These are phyloP conservation scores for Colletotrichum trifolii DNA, from an alignment of 2,329 filamentous ascomycete species.

Conservation along the genomic window DNA sequence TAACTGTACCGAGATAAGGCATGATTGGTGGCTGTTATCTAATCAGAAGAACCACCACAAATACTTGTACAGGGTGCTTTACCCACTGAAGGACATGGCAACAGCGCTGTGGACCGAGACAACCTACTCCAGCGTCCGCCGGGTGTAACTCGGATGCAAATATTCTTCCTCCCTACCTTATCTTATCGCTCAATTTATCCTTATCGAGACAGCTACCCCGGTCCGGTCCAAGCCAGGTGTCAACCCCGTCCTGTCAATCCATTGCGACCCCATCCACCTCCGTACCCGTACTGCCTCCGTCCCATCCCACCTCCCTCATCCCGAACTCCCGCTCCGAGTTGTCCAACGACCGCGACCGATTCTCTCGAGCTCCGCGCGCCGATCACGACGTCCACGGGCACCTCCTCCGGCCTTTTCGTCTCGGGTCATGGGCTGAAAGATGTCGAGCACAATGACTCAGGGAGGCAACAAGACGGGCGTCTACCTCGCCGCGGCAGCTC, in stretches of 20 bases:
- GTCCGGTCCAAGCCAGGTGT: constrained; percentile 41
- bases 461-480: constrained; percentile 61
- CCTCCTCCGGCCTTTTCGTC: neutral
- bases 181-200: neutral
- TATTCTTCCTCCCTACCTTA: neutral
- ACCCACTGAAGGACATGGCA: constrained; percentile 27
- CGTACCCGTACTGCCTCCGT: constrained; percentile 22
- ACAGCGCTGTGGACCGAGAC: constrained; percentile 17
- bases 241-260: constrained; percentile 35
- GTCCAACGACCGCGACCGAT: constrained; percentile 5
- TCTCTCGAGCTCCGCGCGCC: constrained; percentile 19
- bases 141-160: no score
- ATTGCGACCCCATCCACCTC: neutral
- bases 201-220: constrained; percentile 15
- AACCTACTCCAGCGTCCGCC: no score
- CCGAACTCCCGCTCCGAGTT: constrained; percentile 24
- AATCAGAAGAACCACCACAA: constrained; percentile 24
- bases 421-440: constrained; percentile 36
- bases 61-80: constrained; percentile 20
- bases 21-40: constrained; percentile 30
- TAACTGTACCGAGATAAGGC: no score
- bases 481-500: constrained; percentile 78
- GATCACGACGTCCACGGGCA: constrained; percentile 3
- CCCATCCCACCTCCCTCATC: constrained; percentile 24
- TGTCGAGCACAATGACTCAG: constrained; percentile 48